These are phyloP conservation scores for Blastomyces parvus DNA, from an alignment of 2,329 filamentous ascomycete genomes.

Conservation along the genomic window DNA sequence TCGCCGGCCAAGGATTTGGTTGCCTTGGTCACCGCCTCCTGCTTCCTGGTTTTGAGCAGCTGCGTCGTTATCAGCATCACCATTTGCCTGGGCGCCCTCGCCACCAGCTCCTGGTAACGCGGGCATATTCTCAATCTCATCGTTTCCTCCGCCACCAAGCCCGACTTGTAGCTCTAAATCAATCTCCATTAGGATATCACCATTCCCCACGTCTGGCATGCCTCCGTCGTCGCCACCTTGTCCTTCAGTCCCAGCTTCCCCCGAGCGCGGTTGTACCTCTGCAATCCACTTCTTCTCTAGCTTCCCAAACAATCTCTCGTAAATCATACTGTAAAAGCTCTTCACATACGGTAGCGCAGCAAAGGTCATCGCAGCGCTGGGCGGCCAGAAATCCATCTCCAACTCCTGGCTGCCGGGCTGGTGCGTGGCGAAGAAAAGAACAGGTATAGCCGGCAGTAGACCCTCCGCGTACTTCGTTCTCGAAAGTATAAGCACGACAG, in stretches of 20 bases:
- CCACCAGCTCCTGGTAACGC: conserved; percentile 10
- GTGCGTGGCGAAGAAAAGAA: conserved; percentile 45
- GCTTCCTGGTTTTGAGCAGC: conserved; percentile 5
- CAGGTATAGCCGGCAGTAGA: conserved; percentile 53
- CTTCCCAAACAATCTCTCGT: conserved; percentile 49
- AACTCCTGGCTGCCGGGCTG: conserved; percentile 34
- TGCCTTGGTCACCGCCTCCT: background rate
- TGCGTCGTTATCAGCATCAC: background rate
- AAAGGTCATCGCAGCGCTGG: conserved; percentile 56
- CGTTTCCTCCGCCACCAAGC: conserved; percentile 37
- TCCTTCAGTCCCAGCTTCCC: conserved; percentile 23
- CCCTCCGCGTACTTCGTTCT: conserved; percentile 55
- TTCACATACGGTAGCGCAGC: conserved; percentile 57
- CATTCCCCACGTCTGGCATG: conserved; percentile 28
- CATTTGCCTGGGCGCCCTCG: conserved; percentile 1
- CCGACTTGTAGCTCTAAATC: conserved; percentile 44
- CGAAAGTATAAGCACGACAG: conserved; percentile 57
- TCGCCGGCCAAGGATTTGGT: conserved; percentile 30
- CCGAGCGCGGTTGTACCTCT: conserved; percentile 51
- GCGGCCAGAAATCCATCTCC: conserved; percentile 54
- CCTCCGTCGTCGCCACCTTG: conserved; percentile 28
- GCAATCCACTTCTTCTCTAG: conserved; percentile 53
- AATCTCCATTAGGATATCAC: conserved; percentile 40
- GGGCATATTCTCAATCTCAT: conserved; percentile 18
- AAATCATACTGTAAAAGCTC: conserved; percentile 53